Evolutionary conservation across 2,329 filamentous ascomycete genomes (phyloP).

Genomic region (Colletotrichum costaricense): DNA sequence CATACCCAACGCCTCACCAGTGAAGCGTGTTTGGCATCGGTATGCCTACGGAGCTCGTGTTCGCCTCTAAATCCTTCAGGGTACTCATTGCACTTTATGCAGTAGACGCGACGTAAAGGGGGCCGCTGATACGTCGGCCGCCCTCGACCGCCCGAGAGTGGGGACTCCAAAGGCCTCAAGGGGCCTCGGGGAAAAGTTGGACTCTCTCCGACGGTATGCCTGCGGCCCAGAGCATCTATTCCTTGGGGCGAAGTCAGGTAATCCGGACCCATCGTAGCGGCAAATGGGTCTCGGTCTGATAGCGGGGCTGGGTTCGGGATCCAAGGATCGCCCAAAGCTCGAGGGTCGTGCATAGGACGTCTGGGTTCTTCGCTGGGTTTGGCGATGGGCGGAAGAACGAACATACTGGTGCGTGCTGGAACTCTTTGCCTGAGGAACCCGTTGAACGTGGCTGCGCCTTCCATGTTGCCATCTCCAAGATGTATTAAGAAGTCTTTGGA

Average conservation of each 20-base stretch:
- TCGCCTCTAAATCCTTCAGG: slow-evolving; percentile 91
- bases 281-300: slow-evolving; percentile 43
- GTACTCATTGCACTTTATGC: slow-evolving; percentile 82
- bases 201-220: slow-evolving; percentile 60
- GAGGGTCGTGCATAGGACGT: slow-evolving; percentile 52
- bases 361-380: slow-evolving; percentile 47
- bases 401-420: slow-evolving; percentile 39
- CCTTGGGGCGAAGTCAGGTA: slow-evolving; percentile 46
- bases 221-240: slow-evolving; percentile 46
- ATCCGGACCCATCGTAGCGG: slow-evolving; percentile 42
- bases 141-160: slow-evolving; percentile 51
- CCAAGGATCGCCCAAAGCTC: slow-evolving; percentile 52
- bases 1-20: slow-evolving; percentile 68
- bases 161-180: slow-evolving; percentile 55
- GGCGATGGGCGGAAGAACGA: slow-evolving; percentile 47
- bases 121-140: slow-evolving; percentile 62
- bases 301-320: slow-evolving; percentile 38
- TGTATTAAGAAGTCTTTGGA: slow-evolving; percentile 62
- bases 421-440: slow-evolving; percentile 31
- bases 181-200: slow-evolving; percentile 53
- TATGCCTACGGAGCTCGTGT: slow-evolving; percentile 82
- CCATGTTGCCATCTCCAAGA: slow-evolving; percentile 57
- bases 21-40: slow-evolving; percentile 67
- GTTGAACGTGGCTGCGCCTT: slow-evolving; percentile 42
- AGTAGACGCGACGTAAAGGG: slow-evolving; percentile 79